Conservation (phyloP, 192 early-diverging fungal species). For the Dissophora globulifera region DNA sequence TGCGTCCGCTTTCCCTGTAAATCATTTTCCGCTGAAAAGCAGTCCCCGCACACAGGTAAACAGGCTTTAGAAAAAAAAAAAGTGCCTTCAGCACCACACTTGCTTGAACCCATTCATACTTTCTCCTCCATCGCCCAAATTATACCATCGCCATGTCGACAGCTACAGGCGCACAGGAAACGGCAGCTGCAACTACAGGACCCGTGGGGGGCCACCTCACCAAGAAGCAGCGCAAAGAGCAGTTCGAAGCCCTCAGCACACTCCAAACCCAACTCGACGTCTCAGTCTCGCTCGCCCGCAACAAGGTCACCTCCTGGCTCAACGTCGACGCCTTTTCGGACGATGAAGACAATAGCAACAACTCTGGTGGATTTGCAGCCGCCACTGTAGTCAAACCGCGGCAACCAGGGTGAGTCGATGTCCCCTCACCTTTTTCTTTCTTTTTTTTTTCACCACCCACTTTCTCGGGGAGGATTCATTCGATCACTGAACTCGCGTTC, state of each 20-base stretch:
- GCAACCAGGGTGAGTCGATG: constrained; percentile 36
- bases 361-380: constrained; percentile 6
- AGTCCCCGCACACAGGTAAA: not conserved
- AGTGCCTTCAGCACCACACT: too few species aligned
- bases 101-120: too few species aligned
- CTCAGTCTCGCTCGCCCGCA: constrained; percentile 56
- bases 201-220: constrained; percentile 29
- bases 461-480: too few species aligned
- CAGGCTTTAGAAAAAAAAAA: not conserved
- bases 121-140: too few species aligned
- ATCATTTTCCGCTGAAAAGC: too few species aligned
- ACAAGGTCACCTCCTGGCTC: constrained; percentile 62
- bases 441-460: not conserved
- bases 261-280: constrained; percentile 65
- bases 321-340: constrained; percentile 50
- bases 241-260: constrained; percentile 54
- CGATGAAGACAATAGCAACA: constrained; percentile 46
- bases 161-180: not conserved
- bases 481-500: too few species aligned
- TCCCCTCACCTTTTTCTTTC: not conserved
- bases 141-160: too few species aligned
- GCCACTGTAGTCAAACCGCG: constrained; percentile 23
- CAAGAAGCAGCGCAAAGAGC: constrained; percentile 55
- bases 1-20: too few species aligned
- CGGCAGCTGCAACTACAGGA: not conserved